Percentiles rank a stretch among this genome's conserved stretches.
phyloP scores from a whole-genome alignment of 441 rosid species.

The Euphorbia corollata region DNA sequence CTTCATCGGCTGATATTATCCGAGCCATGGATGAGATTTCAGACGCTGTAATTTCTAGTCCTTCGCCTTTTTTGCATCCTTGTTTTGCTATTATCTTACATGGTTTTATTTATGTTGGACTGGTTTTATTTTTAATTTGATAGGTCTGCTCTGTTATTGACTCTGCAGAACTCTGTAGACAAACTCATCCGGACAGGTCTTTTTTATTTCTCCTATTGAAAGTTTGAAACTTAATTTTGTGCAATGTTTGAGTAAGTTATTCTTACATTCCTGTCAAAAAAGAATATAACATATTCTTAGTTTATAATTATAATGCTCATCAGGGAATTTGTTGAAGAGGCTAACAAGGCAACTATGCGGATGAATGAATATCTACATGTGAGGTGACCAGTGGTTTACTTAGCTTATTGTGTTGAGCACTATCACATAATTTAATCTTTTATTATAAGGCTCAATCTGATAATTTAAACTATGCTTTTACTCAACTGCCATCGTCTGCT shows the following conservation, averaged over 20 bases:
- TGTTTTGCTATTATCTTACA: not conserved
- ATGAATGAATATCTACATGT: slow-evolving; percentile 44
- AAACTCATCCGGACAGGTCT: slow-evolving; percentile 92
- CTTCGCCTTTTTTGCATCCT: not conserved
- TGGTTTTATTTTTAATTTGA: slow-evolving; percentile 19
- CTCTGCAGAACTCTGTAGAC: slow-evolving; percentile 91
- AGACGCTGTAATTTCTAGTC: slow-evolving; percentile 45
- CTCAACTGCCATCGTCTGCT: no score
- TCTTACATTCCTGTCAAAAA: not conserved
- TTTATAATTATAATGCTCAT: slow-evolving; percentile 7
- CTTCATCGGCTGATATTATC: slow-evolving; percentile 63
- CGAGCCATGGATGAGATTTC: slow-evolving; percentile 93
- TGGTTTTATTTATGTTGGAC: not conserved
- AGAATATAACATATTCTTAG: not conserved
- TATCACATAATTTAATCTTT: no score
- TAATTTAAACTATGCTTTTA: no score
- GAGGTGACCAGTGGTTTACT: no score
- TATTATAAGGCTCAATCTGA: no score
- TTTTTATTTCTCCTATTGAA: not conserved
- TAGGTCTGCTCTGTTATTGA: slow-evolving; percentile 92
- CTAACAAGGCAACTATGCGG: slow-evolving; percentile 72
- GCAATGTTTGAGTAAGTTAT: not conserved
- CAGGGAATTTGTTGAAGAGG: slow-evolving; percentile 90
- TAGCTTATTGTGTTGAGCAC: no score
- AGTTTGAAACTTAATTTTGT: not conserved